Conservation (phyloP, 108 stramenopile species). For the Ochromonas danica region DNA sequence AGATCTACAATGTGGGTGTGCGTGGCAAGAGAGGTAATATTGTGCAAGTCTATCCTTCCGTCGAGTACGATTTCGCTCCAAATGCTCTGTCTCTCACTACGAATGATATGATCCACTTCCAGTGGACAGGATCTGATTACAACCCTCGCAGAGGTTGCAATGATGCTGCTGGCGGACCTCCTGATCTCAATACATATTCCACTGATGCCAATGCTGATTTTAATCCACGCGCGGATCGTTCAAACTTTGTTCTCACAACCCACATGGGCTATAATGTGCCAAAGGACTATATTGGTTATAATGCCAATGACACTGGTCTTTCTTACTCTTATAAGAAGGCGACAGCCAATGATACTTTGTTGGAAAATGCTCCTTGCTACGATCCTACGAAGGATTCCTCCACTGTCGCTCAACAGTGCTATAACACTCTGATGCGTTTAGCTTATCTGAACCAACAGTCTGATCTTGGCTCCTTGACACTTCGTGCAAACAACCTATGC, state of each 20-base stretch:
- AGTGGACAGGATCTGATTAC: constrained; percentile 58
- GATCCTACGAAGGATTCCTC: constrained; percentile 6
- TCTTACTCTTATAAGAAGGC: not conserved
- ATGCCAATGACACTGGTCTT: not conserved
- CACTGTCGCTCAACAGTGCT: not conserved
- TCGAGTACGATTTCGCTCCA: constrained; percentile 58
- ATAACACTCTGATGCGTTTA: constrained; percentile 7
- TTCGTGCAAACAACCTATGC: not conserved
- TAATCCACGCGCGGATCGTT: constrained; percentile 49
- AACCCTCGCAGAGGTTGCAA: constrained; percentile 54
- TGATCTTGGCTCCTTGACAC: not conserved
- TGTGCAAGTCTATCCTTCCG: constrained; percentile 55
- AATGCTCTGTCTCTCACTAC: constrained; percentile 26
- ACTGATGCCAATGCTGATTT: constrained; percentile 38
- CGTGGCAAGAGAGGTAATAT: constrained; percentile 58
- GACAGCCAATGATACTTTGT: not conserved
- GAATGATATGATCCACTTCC: constrained; percentile 49
- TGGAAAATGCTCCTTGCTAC: constrained; percentile 33
- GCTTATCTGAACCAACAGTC: constrained; percentile 46
- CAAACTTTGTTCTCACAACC: constrained; percentile 42
- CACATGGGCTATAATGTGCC: constrained; percentile 46
- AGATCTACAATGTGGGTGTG: constrained; percentile 51
- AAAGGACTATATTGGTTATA: constrained; percentile 20
- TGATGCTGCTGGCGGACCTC: constrained; percentile 52
- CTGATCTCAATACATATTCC: constrained; percentile 44